Base-by-base conservation (phyloP, 2,329 filamentous ascomycete species). In the Fusarium duplospermum region DNA sequence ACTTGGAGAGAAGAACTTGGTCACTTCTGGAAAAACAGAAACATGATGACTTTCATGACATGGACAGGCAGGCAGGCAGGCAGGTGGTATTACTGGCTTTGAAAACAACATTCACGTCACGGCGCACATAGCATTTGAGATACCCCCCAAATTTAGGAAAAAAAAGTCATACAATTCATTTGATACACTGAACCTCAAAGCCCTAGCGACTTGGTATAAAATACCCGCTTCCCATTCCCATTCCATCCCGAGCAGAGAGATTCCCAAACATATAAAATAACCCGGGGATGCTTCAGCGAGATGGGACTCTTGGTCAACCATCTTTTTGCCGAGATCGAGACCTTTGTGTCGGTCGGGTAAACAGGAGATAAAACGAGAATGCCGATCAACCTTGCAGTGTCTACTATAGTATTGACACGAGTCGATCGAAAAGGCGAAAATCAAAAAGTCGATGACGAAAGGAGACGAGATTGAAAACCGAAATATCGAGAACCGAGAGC, bases 111-210 rank as follows among this genome's bases (percentile, higher is more conserved):
- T 52, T 52, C 47, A 57, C 38, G 50, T 71, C 71, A 74, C 61
- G 36, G 47, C 47, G 67, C 63, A 61, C 22, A 67, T 64, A 64
- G 71, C 69, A 69, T 69, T 74, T 71, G 62, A 75, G 73, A 75
- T 75, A 75, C 73, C 73, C 73, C 62, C 31, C 62, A n/a, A 59
- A 50, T 70, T 70, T 70, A 35, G 33, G 14, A 35, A 22, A 35
- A 27, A 45, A 45, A 54, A 45, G 35, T 47, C 54, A 20, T 73
- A 38, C 35, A 57, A 47, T 72, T 27, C 38, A 35, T 36, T 16
- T 16, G 35, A 22, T 29, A n/a, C 40, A 31, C 42, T 16, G 11
- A 56, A 45, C 27, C 42, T 47, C 42, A 27, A 52, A 29, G 24
- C 16, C 47, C 24, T 29, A 52, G 24, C 47, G 24, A 24, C 24